Conservation (phyloP, 805 yeast species). For the Candida orba region DNA sequence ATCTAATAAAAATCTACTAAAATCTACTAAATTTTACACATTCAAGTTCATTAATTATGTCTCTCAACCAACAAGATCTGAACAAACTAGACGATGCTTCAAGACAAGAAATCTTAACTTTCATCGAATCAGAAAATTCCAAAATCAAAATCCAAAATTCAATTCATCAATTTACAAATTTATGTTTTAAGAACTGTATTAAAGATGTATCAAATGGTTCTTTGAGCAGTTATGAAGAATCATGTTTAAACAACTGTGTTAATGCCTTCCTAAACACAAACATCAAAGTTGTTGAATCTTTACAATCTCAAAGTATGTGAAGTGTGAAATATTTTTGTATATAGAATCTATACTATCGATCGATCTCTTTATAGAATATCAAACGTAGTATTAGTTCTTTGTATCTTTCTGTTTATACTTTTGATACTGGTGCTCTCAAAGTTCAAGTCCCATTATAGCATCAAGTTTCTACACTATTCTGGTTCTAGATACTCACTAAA, state of each 20-base stretch:
- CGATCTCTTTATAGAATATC: too few relatives aligned
- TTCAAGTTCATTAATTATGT: conserved; percentile 2
- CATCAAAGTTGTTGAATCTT: conserved; percentile 62
- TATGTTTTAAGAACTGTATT: conserved; percentile 86
- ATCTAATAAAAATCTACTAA: too few relatives aligned
- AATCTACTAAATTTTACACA: too few relatives aligned
- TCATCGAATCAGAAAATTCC: conserved; percentile 76
- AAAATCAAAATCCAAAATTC: conserved; percentile 83
- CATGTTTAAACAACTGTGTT: conserved; percentile 74
- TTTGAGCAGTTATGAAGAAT: conserved; percentile 53
- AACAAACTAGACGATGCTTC: conserved; percentile 56
- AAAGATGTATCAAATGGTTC: conserved; percentile 37
- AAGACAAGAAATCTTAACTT: conserved; percentile 64
- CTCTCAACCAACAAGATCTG: conserved; percentile 34
- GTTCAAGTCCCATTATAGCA: too few relatives aligned
- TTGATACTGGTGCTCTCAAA: too few relatives aligned
- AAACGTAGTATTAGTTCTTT: too few relatives aligned
- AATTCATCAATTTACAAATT: conserved; percentile 81
- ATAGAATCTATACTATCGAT: not conserved
- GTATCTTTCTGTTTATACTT: too few relatives aligned
- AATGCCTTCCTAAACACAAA: conserved; percentile 84
- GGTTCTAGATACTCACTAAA: too few relatives aligned
- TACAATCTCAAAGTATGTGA: conserved; percentile 5
- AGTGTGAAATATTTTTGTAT: not conserved
- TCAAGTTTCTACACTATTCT: not conserved